Evolutionary conservation across 1,284 basidiomycete genomes (phyloP), one percentile per base, ranked within the genome.

Genomic region (Leccinum glutinopallens): DNA sequence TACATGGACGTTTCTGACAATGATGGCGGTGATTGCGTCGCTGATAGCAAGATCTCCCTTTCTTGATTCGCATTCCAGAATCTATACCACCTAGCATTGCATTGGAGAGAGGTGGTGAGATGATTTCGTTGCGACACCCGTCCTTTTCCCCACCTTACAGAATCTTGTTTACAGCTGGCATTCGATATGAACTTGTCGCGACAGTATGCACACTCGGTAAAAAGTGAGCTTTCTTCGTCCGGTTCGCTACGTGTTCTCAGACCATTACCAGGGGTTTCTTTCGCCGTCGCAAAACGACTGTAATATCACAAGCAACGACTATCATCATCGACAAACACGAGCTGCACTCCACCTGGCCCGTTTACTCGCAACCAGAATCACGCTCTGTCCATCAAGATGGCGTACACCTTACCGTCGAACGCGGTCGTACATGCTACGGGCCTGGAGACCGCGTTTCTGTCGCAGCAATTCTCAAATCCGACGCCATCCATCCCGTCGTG

Each of bases 241-340:
- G 59, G 46, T 39, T 57, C 53, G 29, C 41, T 10, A 33, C 41
- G 43, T 58, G 19, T 55, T 32, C 15, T 64, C 59, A 65, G 17
- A 72, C 46, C 5, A 9, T 6, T 33, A 0, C 7, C 33, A 72
- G 92, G 89, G 73, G 87, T 4, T 87, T 93, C 72, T 84, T 96
- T 68, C 90, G 91, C 57, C 88, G 90, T 74, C 81, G 84, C 72
- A 85, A 90, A 79, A 80, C 85, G 43, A 76, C 83, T 66, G 79
- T 89, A 58, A 77, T 86, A 54, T 85, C 87, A 17, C 83, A 86
- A 13, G 81, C 84, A 35, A 84, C 91, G 51, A 78, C 82, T 5
- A 88, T 96, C 60, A 85, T 88, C 66, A 91, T 96, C 70, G 90
- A 92, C 80, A 96, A 96, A 76, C 92, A 96, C 72, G 94, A 96